Conservation (phyloP, 1,284 basidiomycete genomes). For the Naganishia sp. region DNA sequence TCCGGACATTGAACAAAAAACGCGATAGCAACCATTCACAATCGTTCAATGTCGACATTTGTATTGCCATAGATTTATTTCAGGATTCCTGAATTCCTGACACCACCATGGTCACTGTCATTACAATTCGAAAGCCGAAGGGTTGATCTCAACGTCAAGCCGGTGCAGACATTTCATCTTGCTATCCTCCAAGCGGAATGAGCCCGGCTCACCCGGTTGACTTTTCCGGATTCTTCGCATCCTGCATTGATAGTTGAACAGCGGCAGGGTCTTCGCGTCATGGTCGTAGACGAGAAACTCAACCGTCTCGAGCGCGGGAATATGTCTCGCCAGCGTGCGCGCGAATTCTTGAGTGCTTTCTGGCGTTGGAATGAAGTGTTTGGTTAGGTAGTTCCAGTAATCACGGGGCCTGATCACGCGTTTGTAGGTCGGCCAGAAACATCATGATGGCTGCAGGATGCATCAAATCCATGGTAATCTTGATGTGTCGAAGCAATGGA, state of each 20-base stretch:
- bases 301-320: slow-evolving; percentile 20
- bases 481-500: slow-evolving; percentile 2
- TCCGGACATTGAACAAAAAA: too few relatives aligned
- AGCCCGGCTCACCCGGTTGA: slow-evolving; percentile 7
- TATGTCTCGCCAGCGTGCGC: slow-evolving; percentile 9
- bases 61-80: too few relatives aligned
- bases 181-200: slow-evolving; percentile 18
- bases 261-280: not conserved
- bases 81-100: too few relatives aligned
- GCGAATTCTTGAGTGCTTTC: slow-evolving; percentile 7
- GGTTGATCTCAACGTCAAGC: not conserved
- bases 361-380: slow-evolving; percentile 3
- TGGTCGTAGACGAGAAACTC: slow-evolving; percentile 13
- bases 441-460: not conserved
- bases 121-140: too few relatives aligned
- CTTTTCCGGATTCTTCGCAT: slow-evolving; percentile 4
- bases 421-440: not conserved
- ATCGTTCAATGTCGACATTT: too few relatives aligned
- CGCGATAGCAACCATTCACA: too few relatives aligned
- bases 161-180: slow-evolving; percentile 1
- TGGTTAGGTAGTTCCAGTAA: slow-evolving; percentile 6
- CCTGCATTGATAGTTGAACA: slow-evolving; percentile 11
- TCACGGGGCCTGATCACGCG: not conserved
- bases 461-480: not conserved
- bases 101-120: too few relatives aligned